phyloP scores from a whole-genome alignment of 768 basidiomycete species.

The Lentinula sp. region DNA sequence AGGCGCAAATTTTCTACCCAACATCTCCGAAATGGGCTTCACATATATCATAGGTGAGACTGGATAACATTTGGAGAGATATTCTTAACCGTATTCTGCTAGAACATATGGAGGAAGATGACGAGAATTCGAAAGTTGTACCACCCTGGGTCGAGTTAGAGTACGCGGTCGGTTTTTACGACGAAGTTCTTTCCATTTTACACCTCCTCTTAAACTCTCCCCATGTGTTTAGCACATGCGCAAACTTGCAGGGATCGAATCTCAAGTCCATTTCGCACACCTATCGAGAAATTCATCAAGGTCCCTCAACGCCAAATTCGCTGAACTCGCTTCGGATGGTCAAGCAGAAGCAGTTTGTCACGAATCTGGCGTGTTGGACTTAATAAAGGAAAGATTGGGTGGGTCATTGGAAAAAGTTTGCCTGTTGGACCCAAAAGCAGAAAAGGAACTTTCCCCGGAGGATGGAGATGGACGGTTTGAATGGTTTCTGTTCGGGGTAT shows the following conservation, averaged over 20 bases:
- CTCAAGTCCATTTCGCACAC: conserved; percentile 78
- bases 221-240: conserved; percentile 78
- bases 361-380: conserved; percentile 46
- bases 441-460: conserved; percentile 58
- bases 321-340: conserved; percentile 3
- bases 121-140: conserved; percentile 59
- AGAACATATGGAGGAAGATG: conserved; percentile 98
- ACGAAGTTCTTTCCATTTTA: neutral
- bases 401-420: conserved; percentile 63
- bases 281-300: conserved; percentile 67
- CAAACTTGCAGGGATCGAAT: conserved; percentile 56
- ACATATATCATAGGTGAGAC: conserved; percentile 1
- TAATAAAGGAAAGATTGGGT: conserved; percentile 37
- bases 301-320: conserved; percentile 39
- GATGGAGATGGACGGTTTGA: conserved; percentile 75
- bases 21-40: neutral
- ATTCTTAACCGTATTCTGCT: neutral
- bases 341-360: conserved; percentile 40
- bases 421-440: conserved; percentile 89
- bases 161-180: conserved; percentile 57
- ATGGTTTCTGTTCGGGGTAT: conserved; percentile 88
- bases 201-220: conserved; percentile 4
- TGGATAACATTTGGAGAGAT: neutral
- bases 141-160: conserved; percentile 93
- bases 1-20: no score